A percentile compares a stretch with the other conserved stretches of the same genome.
Evolutionary conservation across 2,329 filamentous ascomycete species (phyloP).

Genomic region (Penicillium palitans): DNA sequence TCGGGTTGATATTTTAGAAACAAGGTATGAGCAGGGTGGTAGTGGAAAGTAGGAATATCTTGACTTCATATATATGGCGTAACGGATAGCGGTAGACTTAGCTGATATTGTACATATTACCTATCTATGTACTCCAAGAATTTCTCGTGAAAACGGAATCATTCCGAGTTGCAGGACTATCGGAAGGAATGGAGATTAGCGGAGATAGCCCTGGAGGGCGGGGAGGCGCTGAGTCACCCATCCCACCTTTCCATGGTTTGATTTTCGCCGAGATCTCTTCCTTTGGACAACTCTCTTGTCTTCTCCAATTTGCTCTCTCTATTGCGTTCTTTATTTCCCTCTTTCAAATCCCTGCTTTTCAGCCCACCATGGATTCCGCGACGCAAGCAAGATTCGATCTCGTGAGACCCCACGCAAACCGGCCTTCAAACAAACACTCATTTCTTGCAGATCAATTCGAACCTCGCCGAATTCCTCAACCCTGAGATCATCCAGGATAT

Average conservation of each 20-base stretch:
- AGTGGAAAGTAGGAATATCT: neutral
- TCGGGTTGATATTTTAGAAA: neutral
- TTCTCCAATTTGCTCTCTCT: neutral
- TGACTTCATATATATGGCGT: neutral
- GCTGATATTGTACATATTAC: neutral
- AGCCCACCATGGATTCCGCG: neutral
- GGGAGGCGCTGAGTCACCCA: neutral
- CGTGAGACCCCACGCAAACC: neutral
- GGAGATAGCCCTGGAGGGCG: neutral
- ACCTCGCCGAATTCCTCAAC: constrained; percentile 79
- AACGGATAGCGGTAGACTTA: neutral
- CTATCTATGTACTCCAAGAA: neutral
- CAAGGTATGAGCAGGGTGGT: neutral
- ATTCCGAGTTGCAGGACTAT: neutral
- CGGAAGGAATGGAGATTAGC: neutral
- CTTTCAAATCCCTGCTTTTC: neutral
- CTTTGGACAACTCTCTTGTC: neutral
- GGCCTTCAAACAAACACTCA: neutral
- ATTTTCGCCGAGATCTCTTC: neutral
- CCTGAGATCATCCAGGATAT: constrained; percentile 51
- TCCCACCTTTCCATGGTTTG: neutral
- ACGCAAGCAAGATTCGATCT: neutral
- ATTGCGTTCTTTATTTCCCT: neutral
- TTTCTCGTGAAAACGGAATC: neutral
- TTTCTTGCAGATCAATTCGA: constrained; percentile 63